Evolutionary conservation across 192 early-diverging fungal genomes (phyloP).

Genomic region (Diversispora eburnea): DNA sequence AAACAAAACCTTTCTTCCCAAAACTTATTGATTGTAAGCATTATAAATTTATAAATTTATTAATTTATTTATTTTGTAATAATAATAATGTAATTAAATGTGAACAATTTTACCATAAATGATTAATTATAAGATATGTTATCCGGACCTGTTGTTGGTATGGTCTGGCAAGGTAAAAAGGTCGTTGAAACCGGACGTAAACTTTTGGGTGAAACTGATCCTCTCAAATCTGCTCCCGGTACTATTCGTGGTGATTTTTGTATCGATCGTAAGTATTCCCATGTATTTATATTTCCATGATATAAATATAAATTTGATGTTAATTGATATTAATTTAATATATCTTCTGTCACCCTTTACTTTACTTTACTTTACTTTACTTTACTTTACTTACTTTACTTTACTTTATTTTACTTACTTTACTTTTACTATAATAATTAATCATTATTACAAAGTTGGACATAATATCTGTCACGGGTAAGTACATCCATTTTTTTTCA

Average conservation of each 20-base stretch:
- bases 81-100: background rate
- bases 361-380: too few relatives aligned
- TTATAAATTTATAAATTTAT: background rate
- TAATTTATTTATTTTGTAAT: background rate
- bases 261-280: conserved; percentile 60
- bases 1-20: conserved; percentile 86
- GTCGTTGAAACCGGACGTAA: conserved; percentile 87
- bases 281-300: background rate
- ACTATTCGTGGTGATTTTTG: conserved; percentile 96
- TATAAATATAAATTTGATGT: background rate
- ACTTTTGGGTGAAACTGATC: conserved; percentile 90
- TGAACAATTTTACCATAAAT: background rate
- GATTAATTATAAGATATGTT: conserved; percentile 59
- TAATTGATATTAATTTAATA: background rate
- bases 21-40: conserved; percentile 52
- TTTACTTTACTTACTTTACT: too few relatives aligned
- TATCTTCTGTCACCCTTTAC: too few relatives aligned
- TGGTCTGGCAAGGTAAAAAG: conserved; percentile 91
- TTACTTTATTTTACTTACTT: too few relatives aligned
- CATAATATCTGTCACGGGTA: conserved; percentile 88
- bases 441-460: conserved; percentile 35
- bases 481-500: background rate
- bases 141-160: conserved; percentile 92
- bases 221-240: conserved; percentile 80
- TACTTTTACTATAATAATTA: background rate